Percentiles rank a stretch among this genome's conserved stretches.
Conservation (phyloP, 1,139 yeast genomes). For the Lodderomyces theae region DNA sequence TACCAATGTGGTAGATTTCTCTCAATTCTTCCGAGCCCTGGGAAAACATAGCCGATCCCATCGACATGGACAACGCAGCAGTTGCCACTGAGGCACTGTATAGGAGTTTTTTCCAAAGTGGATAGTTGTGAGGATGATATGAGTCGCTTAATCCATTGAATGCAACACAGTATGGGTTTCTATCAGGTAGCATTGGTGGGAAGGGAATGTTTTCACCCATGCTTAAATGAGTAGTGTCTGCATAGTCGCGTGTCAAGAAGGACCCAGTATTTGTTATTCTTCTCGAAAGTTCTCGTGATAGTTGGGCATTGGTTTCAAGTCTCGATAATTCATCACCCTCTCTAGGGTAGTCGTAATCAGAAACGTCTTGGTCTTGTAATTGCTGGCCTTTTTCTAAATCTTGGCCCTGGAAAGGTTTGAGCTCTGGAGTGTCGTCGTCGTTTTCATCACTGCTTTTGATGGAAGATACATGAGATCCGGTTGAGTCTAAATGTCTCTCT, state of each 20-base stretch:
- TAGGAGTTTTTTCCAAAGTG: constrained; percentile 27
- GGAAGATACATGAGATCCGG: neutral
- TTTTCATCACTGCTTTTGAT: neutral
- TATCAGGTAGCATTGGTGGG: constrained; percentile 37
- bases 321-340: constrained; percentile 28
- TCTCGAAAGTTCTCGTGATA: constrained; percentile 28
- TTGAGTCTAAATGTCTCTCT: neutral
- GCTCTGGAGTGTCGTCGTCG: neutral
- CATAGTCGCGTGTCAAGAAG: constrained; percentile 15
- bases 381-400: neutral
- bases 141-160: constrained; percentile 55
- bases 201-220: constrained; percentile 40
- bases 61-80: constrained; percentile 45
- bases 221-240: no score
- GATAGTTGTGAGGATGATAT: constrained; percentile 48
- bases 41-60: constrained; percentile 43
- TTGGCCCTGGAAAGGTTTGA: constrained; percentile 1
- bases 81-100: constrained; percentile 28
- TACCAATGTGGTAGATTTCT: constrained; percentile 32
- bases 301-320: constrained; percentile 25
- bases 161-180: constrained; percentile 33
- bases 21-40: constrained; percentile 24
- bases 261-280: constrained; percentile 32
- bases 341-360: constrained; percentile 13
- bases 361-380: constrained; percentile 17